Evolutionary conservation across 805 yeast species (phyloP).

Genomic region (Naumovozyma castellii): DNA sequence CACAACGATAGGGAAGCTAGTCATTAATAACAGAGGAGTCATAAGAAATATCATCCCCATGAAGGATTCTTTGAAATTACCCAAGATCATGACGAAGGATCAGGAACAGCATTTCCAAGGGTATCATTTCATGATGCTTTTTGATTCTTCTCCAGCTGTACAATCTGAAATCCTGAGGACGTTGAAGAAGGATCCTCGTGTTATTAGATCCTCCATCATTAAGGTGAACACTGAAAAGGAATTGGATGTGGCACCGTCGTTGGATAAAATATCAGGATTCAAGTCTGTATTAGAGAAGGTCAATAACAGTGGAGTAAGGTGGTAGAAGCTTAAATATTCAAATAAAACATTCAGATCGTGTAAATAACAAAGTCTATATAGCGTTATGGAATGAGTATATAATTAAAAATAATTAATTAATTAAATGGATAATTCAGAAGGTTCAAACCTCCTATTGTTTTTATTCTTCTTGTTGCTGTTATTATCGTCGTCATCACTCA

Average conservation of each 20-base stretch:
- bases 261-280: conserved; percentile 35
- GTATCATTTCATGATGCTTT: conserved; percentile 73
- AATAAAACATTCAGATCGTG: no score
- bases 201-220: conserved; percentile 66
- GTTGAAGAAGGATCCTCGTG: conserved; percentile 80
- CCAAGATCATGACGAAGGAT: conserved; percentile 72
- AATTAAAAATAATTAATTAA: background rate
- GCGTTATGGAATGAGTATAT: no score
- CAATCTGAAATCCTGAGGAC: conserved; percentile 79
- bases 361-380: no score
- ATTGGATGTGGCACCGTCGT: conserved; percentile 49
- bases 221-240: conserved; percentile 47
- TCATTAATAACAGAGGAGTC: conserved; percentile 88
- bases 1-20: conserved; percentile 68
- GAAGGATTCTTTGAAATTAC: conserved; percentile 62
- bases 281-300: conserved; percentile 17
- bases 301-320: background rate
- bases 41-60: conserved; percentile 71
- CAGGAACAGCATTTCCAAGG: conserved; percentile 90
- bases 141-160: conserved; percentile 78
- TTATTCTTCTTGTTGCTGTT: background rate
- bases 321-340: background rate
- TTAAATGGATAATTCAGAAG: background rate
- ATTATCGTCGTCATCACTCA: background rate
- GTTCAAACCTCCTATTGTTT: background rate